phyloP scores from a whole-genome alignment of 1,284 basidiomycete genomes.

The Cystobasidium pallidum region DNA sequence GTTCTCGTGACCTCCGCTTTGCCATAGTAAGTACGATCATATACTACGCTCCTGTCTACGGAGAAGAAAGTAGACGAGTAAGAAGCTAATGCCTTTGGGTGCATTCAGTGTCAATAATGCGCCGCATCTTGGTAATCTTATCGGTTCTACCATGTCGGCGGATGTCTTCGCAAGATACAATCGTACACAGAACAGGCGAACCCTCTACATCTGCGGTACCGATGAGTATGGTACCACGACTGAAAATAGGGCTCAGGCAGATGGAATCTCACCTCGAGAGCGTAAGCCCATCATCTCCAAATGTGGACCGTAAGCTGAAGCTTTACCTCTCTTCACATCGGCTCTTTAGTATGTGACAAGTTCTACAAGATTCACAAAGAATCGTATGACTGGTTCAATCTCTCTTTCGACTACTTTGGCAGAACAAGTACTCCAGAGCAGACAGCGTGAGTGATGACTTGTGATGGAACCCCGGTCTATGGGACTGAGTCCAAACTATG shows the following conservation, averaged over 20 bases:
- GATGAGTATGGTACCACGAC: constrained; percentile 99
- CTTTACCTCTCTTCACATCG: too few species aligned
- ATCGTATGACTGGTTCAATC: constrained; percentile 93
- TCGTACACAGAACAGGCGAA: constrained; percentile 61
- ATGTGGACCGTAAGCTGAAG: too few species aligned
- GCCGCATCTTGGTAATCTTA: constrained; percentile 98
- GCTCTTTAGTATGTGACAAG: constrained; percentile 73
- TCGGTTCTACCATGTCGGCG: constrained; percentile 91
- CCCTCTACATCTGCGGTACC: constrained; percentile 80
- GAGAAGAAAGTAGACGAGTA: background rate
- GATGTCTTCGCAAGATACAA: constrained; percentile 91
- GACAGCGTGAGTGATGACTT: constrained; percentile 84
- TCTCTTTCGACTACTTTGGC: constrained; percentile 94
- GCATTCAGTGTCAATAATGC: constrained; percentile 84
- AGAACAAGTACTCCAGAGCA: constrained; percentile 89
- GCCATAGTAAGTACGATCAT: constrained; percentile 64
- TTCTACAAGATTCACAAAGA: constrained; percentile 86
- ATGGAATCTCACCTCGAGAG: constrained; percentile 80
- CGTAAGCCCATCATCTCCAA: too few species aligned
- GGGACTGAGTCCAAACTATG: too few species aligned
- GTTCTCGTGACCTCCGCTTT: constrained; percentile 93
- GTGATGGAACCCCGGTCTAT: too few species aligned
- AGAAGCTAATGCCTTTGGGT: background rate
- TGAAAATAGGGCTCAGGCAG: constrained; percentile 95
- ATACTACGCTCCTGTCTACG: background rate